Base-by-base conservation (phyloP, 2,329 filamentous ascomycete species). In the Byssoonygena ceratinophila region DNA sequence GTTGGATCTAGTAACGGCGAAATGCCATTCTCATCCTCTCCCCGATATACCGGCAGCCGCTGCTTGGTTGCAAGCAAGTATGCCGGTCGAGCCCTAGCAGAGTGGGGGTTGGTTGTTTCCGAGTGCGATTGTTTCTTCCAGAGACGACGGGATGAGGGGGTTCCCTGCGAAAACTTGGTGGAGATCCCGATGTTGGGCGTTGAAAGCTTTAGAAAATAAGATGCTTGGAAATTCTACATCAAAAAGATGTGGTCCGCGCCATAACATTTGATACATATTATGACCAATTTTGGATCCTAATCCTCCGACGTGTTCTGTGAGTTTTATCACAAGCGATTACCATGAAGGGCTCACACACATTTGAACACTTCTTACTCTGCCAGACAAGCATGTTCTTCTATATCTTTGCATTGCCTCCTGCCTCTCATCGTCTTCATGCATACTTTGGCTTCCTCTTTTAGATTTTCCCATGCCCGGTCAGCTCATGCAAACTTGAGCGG, bases 81-180 rank as follows among this genome's bases (percentile, higher is more conserved):
- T 62, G 74, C 75, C n/a, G 81, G 81, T 14, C 73, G 80, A 36
- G 79, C 81, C 9, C 71, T 84, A 34, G 80, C 80, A 1, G 81
- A 84, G 63, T 84, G 81, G 81, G 74, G 74, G 2, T 71, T 80
- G 46, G 73, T 83, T 27, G 75, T 82, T 7, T 73, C 74, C 22
- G 81, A 84, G 60, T 82, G 77, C 59, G 77, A 82, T 60, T 79
- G 76, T 58, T 83, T 83, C 67, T 82, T 81, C 58, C 75, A 80
- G 52, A 70, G 80, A 53, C 70, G 81, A 56, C 78, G 76, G 59
- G 75, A 76, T 46, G 81, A 83, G 63, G 81, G 81, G 18, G 79
- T 83, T 16, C 78, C 79, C 1, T 65, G 63, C 27, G 76, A 80
- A 60, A 70, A 70, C 49, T 66, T 73, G 53, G 79, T 83, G 31